Evolutionary conservation across 768 basidiomycete species (phyloP), one percentile per base, ranked within the genome.

Genomic region (Boletus rubropictus): DNA sequence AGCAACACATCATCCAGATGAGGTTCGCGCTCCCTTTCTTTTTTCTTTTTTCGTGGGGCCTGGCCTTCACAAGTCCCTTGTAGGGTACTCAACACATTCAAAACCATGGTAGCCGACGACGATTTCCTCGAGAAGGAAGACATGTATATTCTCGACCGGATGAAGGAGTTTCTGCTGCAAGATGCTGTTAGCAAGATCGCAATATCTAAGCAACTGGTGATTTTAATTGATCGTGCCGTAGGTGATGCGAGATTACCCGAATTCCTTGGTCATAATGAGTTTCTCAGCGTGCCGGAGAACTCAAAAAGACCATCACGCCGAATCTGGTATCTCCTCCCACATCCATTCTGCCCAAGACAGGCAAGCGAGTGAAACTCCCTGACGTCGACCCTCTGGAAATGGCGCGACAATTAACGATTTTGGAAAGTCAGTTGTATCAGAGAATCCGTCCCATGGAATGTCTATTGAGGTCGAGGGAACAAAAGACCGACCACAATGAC

Each of bases 371-470:
- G 50, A 91, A 89, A 53, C 71, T 98, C 10, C 67, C 81, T 18
- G 95, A 98, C 59, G 79, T 98, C 40, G 88, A 95, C 54, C 75
- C 93, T 1, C 67, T 92, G 46, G 95, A 98, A 66, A 66, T 98
- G 15, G 95, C 94, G 0, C 78, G 95, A 24, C 95, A 98, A 63
- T 69, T 98, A 51, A 97, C 95, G 1, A 82, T 96, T 49, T 75
- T 94, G 72, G 95, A 98, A 66, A 87, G 85, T 53, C 72, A 77
- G 39, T 69, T 94, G 34, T 98, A 91, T 69, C 84, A 86, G 67
- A 83, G 80, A 64, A 95, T 98, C 56, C 81, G 82, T 29, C 86
- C 90, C 0, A 84, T 85, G 69, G 95, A 98, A 64, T 97, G 91
- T 70, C 71, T 98, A 17, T 82, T 84, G 67, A 84, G 80, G 58